phyloP scores from a whole-genome alignment of 176 grass and related monocot species.

The Carex myosuroides region DNA sequence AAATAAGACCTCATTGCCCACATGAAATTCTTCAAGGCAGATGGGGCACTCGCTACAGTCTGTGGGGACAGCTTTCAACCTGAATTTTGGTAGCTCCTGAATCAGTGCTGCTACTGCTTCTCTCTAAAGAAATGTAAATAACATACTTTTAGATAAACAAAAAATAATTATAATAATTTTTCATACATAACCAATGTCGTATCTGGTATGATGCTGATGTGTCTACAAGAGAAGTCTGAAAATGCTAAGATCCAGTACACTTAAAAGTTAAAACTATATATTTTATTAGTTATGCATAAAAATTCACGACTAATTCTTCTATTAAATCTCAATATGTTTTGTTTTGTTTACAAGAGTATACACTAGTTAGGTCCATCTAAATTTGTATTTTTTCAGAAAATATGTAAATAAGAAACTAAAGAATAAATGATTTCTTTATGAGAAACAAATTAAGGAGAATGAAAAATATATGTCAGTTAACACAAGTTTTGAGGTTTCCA shows the following conservation, averaged over 20 bases:
- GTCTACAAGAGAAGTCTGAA: background rate
- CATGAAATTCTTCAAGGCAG: conserved; percentile 92
- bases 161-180: background rate
- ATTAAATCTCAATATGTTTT: too few species aligned
- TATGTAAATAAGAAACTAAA: background rate
- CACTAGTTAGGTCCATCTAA: background rate
- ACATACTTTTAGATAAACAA: background rate
- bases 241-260: background rate
- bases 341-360: too few species aligned
- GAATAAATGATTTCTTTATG: background rate
- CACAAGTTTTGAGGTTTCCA: background rate
- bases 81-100: conserved; percentile 93
- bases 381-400: background rate
- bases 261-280: background rate
- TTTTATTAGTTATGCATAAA: background rate
- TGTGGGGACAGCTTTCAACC: conserved; percentile 77
- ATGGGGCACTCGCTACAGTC: conserved; percentile 96
- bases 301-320: background rate
- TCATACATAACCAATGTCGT: background rate
- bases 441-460: background rate
- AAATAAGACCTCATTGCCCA: conserved; percentile 64
- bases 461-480: background rate
- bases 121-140: conserved; percentile 39
- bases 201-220: background rate
- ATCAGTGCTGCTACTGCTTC: conserved; percentile 95